Evolutionary conservation across 345 rosid genomes (phyloP), one percentile per base, ranked within the genome.

Genomic region (Nasturtium officinale): DNA sequence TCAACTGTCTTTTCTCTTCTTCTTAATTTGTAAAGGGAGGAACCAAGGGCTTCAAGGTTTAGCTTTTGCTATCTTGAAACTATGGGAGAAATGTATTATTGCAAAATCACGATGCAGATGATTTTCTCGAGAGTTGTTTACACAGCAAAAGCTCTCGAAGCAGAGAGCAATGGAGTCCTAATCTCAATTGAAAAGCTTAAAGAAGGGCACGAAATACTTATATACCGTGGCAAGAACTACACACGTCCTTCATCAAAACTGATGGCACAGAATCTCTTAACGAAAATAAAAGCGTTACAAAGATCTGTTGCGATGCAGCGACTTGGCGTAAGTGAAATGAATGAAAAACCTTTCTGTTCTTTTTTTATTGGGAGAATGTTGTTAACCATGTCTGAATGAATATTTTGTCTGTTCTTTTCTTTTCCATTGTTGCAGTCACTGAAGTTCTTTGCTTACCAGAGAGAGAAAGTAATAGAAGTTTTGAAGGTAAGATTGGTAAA

Each of bases 151-250:
- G 38, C 80, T 50, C 90, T 92, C 46, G 92, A 84, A 82, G 89
- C 87, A 81, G 89, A 85, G 83, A 88, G 89, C 82, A 88, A 87
- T 30, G 98, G 96, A 51, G 75, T 87, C 47, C 76, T 92, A 55
- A 87, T 90, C 59, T 90, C 96, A 20, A 78, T 92, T 26, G 87
- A 92, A 35, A 86, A 87, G 81, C 83, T 83, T 35, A 88, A 82
- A 55, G 83, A 87, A 78, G 98, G 90, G 18, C 90, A 88, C 43
- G 87, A 87, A 30, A 84, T 91, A 77, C 84, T 91, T 46, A 80
- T 89, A 20, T 92, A 85, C 80, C 91, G 96, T 58, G 96, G 96
- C n/a, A 92, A 84, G 82, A 90, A 92, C 60, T 88, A 92, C 78
- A 84, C 57, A 71, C 94, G 98, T 26, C 96, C 98, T 65, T 84